Conservation (phyloP, 352 stramenopile genomes). For the Plasmopara viticola region DNA sequence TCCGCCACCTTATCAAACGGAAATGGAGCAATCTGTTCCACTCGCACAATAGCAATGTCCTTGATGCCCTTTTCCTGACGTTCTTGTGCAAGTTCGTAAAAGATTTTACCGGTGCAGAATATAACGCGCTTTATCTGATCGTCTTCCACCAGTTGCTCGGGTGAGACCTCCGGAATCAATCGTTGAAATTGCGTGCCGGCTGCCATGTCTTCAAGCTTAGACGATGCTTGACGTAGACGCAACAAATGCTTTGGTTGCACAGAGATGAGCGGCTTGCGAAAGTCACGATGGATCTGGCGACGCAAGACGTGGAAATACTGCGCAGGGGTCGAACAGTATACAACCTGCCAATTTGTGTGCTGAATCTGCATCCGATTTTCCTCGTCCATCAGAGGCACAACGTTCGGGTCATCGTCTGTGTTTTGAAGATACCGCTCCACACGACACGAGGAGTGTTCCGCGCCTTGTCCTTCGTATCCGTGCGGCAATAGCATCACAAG, state of each 20-base stretch:
- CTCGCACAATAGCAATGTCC: conserved; percentile 86
- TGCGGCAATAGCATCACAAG: conserved; percentile 93
- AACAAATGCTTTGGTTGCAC: conserved; percentile 95
- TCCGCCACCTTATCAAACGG: conserved; percentile 94
- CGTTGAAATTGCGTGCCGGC: conserved; percentile 90
- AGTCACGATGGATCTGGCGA: conserved; percentile 93
- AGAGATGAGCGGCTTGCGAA: conserved; percentile 96
- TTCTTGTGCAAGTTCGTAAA: conserved; percentile 94
- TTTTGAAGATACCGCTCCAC: conserved; percentile 94
- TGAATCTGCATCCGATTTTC: conserved; percentile 97
- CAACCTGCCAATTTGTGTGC: conserved; percentile 95
- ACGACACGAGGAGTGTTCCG: conserved; percentile 93
- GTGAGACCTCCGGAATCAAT: conserved; percentile 80
- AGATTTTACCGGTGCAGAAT: conserved; percentile 96
- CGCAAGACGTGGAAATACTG: conserved; percentile 91
- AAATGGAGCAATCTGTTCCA: conserved; percentile 98
- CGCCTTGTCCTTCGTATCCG: conserved; percentile 94
- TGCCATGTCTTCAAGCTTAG: conserved; percentile 90
- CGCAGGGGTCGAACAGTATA: conserved; percentile 93
- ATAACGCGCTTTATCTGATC: conserved; percentile 78
- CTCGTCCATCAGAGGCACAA: conserved; percentile 88
- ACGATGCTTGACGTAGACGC: conserved; percentile 87
- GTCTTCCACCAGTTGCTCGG: conserved; percentile 42
- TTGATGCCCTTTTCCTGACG: conserved; percentile 81
- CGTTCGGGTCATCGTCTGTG: conserved; percentile 92